phyloP scores from a whole-genome alignment of 768 basidiomycete species.

The Gloeophyllum trabeum region DNA sequence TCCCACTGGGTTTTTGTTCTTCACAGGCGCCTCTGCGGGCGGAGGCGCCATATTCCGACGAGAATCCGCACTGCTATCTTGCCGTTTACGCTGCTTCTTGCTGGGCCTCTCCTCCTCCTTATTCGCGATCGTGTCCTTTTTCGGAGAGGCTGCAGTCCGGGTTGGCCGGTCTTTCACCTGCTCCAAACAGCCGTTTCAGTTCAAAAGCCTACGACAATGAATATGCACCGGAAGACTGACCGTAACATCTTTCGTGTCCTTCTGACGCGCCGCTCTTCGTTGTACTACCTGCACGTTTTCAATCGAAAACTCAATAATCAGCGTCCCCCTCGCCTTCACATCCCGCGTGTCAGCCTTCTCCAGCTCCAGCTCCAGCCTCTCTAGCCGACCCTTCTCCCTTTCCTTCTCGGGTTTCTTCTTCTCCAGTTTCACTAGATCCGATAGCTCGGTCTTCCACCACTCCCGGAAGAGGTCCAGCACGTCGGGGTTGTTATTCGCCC shows the following conservation, averaged over 20 bases:
- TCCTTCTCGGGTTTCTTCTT: constrained; percentile 29
- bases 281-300: constrained; percentile 90
- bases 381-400: constrained; percentile 39
- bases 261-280: constrained; percentile 42
- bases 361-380: constrained; percentile 48
- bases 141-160: too few species aligned
- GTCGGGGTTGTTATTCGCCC: constrained; percentile 84
- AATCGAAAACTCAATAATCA: constrained; percentile 94
- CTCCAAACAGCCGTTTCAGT: too few species aligned
- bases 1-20: constrained; percentile 42
- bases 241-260: constrained; percentile 25
- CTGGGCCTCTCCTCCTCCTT: constrained; percentile 22
- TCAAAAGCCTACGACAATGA: too few species aligned
- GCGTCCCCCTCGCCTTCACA: constrained; percentile 31
- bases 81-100: constrained; percentile 28
- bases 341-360: constrained; percentile 29
- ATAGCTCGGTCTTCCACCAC: constrained; percentile 81
- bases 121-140: too few species aligned
- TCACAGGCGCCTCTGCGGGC: too few species aligned
- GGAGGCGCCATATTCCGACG: too few species aligned
- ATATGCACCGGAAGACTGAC: constrained; percentile 15
- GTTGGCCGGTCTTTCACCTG: too few species aligned
- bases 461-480: constrained; percentile 52
- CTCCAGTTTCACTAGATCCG: constrained; percentile 46
- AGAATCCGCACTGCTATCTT: too few species aligned